Evolutionary conservation across 2,329 filamentous ascomycete species (phyloP).

Genomic region (Pseudocercospora crystallina): DNA sequence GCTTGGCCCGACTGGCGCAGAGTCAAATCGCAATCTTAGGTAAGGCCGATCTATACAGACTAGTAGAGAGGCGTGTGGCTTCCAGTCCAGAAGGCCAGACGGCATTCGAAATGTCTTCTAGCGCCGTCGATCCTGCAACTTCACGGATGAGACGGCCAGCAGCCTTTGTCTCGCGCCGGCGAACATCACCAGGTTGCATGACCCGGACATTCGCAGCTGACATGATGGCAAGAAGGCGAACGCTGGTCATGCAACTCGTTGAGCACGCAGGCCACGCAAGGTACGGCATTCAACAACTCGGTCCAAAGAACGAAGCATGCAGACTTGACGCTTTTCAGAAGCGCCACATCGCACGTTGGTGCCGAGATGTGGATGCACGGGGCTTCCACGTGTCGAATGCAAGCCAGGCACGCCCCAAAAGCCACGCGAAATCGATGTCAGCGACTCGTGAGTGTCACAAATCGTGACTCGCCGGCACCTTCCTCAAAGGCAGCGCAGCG

Average conservation of each 20-base stretch:
- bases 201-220: background rate
- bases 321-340: slow-evolving; percentile 13
- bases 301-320: slow-evolving; percentile 4
- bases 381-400: slow-evolving; percentile 8
- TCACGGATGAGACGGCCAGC: slow-evolving; percentile 19
- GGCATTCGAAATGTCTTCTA: slow-evolving; percentile 22
- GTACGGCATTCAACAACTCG: slow-evolving; percentile 6
- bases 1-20: background rate
- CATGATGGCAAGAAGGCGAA: slow-evolving; percentile 1
- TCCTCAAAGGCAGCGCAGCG: slow-evolving; percentile 3
- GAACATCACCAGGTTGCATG: background rate
- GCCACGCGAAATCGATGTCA: slow-evolving; percentile 2
- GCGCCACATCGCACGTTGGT: slow-evolving; percentile 9
- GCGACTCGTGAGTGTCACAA: background rate
- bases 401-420: background rate
- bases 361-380: slow-evolving; percentile 9
- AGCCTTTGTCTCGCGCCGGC: slow-evolving; percentile 4
- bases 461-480: background rate
- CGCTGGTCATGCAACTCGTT: slow-evolving; percentile 4
- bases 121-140: slow-evolving; percentile 20
- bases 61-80: slow-evolving; percentile 17
- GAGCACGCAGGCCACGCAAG: slow-evolving; percentile 10
- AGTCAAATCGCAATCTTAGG: slow-evolving; percentile 8
- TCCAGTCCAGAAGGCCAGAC: slow-evolving; percentile 12
- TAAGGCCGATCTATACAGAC: slow-evolving; percentile 14